phyloP scores from a whole-genome alignment of 2,329 filamentous ascomycete species.

The Hymenoscyphus salicellus region DNA sequence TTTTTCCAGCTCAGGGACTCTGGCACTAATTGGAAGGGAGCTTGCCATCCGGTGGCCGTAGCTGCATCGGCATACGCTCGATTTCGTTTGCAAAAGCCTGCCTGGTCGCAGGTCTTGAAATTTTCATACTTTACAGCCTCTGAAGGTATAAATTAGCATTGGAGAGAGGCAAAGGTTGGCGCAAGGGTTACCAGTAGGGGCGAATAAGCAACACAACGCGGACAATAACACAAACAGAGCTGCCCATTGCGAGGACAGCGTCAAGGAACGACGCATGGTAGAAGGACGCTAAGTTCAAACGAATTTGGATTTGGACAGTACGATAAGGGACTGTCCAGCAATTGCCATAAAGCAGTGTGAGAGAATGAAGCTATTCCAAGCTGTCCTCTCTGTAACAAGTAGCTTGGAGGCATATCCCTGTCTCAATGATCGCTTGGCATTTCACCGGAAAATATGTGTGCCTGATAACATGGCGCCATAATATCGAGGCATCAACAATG shows the following conservation, averaged over 20 bases:
- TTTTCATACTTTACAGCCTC: constrained; percentile 90
- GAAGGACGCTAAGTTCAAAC: not conserved
- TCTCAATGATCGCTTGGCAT: constrained; percentile 6
- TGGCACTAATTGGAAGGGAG: constrained; percentile 75
- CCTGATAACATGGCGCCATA: not conserved
- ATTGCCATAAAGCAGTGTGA: constrained; percentile 15
- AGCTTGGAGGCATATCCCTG: not conserved
- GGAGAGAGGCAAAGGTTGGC: not conserved
- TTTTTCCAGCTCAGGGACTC: constrained; percentile 72
- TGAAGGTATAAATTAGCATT: constrained; percentile 39
- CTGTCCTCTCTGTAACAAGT: constrained; percentile 15
- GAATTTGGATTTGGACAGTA: constrained; percentile 1
- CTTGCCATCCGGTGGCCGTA: constrained; percentile 65
- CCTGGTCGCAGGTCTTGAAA: constrained; percentile 95
- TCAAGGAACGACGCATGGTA: constrained; percentile 27
- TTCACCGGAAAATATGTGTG: not conserved
- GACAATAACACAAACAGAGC: constrained; percentile 58
- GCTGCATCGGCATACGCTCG: constrained; percentile 78
- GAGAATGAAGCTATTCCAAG: constrained; percentile 18
- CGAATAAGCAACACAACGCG: constrained; percentile 58
- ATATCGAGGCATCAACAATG: not conserved
- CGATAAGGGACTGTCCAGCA: constrained; percentile 15
- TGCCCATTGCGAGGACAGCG: constrained; percentile 62
- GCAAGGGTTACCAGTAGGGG: constrained; percentile 58
- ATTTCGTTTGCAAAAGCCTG: constrained; percentile 96